Evolutionary conservation across 2,329 filamentous ascomycete species (phyloP), one percentile per base, ranked within the genome.

Genomic region (Coniochaeta hoffmannii): DNA sequence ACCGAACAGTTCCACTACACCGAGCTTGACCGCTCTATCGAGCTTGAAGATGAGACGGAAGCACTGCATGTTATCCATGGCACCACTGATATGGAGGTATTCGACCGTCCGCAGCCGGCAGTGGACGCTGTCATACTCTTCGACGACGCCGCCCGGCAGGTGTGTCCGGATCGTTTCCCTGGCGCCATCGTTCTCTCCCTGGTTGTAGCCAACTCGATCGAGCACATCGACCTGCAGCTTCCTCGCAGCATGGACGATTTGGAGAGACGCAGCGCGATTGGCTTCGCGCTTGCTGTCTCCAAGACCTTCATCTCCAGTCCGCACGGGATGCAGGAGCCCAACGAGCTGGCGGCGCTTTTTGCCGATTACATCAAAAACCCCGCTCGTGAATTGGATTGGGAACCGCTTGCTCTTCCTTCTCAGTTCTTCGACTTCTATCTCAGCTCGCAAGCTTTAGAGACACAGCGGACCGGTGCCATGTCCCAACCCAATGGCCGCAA

Each of bases 51-150:
- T 60, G 56, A 53, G 35, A 55, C 56, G 11, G 53, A 60, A 10
- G 57, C 54, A 4, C 51, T 73, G 22, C 70, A 65, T 1, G 69
- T 82, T 8, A 70, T 73, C 15, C 65, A 82, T 11, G 73, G 71
- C 2, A 65, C 76, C 10, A 70, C 76, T 0, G 65, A 65, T 1
- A 41, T 41, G 36, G 71, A 75, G 32, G 65, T 65, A 14, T 56
- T 69, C n/a, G 62, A 69, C 4, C 63, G 68, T 2, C 65, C 76
- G 26, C 66, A 70, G 4, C 68, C 65, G 28, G 68, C 71, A 24
- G 73, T 77, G 38, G 78, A 83, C 55, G 69, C 77, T 12, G 71
- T 83, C 50, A 73, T 84, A 56, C 76, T 74, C 17, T 84, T 78
- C 56, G 81, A 85, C 57, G 72, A 78, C 60, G 73, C 71, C 1